A percentile compares a stretch with the other conserved stretches of the same genome.
phyloP scores from a whole-genome alignment of 495 filamentous ascomycete genomes.

The Xylaria acuta region DNA sequence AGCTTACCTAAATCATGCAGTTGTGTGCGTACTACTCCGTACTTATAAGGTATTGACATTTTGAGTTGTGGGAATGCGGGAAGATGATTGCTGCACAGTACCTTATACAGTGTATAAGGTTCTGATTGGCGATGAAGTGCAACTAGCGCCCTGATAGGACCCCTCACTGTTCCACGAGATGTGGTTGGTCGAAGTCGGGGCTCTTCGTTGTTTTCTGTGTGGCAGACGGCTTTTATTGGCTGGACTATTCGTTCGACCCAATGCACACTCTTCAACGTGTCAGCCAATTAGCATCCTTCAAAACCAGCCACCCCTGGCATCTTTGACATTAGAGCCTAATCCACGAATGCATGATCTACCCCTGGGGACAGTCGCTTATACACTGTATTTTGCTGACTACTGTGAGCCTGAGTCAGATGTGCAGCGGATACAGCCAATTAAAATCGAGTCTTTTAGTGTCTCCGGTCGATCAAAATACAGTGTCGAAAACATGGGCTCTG shows the following conservation, averaged over 20 bases:
- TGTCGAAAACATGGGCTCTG: background rate
- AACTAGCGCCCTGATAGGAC: constrained; percentile 22
- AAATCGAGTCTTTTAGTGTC: background rate
- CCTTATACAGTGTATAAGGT: background rate
- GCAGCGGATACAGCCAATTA: background rate
- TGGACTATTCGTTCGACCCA: background rate
- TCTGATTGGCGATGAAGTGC: background rate
- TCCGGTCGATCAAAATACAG: background rate
- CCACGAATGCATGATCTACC: constrained; percentile 7
- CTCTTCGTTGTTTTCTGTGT: background rate
- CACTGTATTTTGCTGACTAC: background rate
- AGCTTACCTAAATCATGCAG: background rate
- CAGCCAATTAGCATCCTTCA: background rate
- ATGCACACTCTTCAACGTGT: constrained; percentile 11
- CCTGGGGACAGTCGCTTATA: background rate
- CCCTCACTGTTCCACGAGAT: background rate
- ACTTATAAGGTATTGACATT: background rate
- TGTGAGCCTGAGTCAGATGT: background rate
- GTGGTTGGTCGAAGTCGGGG: background rate
- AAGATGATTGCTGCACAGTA: background rate
- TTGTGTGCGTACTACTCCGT: background rate
- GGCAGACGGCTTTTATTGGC: constrained; percentile 6
- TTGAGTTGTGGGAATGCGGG: constrained; percentile 8
- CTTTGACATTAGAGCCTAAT: constrained; percentile 6
- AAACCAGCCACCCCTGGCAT: background rate